Percentiles rank a stretch among this genome's conserved stretches.
Evolutionary conservation across 148 eudicot species (phyloP).

Genomic region (Heliosperma pusillum): DNA sequence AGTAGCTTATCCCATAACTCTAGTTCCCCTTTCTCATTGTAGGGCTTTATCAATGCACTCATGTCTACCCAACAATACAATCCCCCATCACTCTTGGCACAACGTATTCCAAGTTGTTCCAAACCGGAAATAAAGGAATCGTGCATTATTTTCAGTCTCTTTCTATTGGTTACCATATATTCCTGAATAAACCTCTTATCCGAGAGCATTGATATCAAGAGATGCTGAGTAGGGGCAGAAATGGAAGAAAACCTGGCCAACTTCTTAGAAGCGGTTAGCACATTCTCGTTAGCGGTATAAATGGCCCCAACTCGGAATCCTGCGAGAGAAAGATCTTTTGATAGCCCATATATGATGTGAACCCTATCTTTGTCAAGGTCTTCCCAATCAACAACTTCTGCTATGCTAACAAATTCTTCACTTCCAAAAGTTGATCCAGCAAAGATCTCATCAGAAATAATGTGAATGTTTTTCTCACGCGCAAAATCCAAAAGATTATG

Average conservation of each 20-base stretch:
- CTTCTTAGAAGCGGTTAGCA: constrained; percentile 62
- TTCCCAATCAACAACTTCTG: constrained; percentile 59
- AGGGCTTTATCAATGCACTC: constrained; percentile 60
- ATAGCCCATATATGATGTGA: constrained; percentile 73
- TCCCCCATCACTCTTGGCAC: constrained; percentile 69
- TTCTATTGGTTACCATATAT: constrained; percentile 41
- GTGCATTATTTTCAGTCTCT: constrained; percentile 50
- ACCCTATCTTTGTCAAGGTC: constrained; percentile 65
- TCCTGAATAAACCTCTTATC: constrained; percentile 50
- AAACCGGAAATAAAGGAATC: constrained; percentile 64
- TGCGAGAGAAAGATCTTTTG: constrained; percentile 66
- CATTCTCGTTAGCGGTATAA: constrained; percentile 57
- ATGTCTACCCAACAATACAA: constrained; percentile 85
- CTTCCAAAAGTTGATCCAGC: constrained; percentile 63
- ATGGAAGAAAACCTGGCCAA: constrained; percentile 69
- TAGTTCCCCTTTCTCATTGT: constrained; percentile 79
- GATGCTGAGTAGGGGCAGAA: constrained; percentile 72
- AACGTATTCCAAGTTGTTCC: constrained; percentile 56
- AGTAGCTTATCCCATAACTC: constrained; percentile 87
- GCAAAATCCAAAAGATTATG: constrained; percentile 58
- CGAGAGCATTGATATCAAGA: constrained; percentile 68
- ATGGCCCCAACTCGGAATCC: constrained; percentile 75
- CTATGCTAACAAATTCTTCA: constrained; percentile 71
- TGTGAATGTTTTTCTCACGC: constrained; percentile 76
- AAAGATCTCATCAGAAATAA: constrained; percentile 74